These are phyloP conservation scores for Sphagnum contortum DNA, from an alignment of 225 moss, liverwort and hornwort genomes.

Conservation along the genomic window DNA sequence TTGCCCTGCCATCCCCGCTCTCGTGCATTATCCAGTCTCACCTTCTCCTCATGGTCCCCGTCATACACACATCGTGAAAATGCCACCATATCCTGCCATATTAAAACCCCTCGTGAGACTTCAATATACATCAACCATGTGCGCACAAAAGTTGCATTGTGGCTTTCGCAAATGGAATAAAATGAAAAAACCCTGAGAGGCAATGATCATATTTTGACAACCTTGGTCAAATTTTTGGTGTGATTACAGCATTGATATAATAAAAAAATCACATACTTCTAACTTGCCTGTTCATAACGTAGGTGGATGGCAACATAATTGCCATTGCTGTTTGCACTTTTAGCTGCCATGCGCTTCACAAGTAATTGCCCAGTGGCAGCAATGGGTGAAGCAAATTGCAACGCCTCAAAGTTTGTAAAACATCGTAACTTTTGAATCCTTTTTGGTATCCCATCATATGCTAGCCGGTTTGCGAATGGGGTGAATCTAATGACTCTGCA, in stretches of 20 bases:
- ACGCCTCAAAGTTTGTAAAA: conserved; percentile 82
- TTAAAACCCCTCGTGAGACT: background rate
- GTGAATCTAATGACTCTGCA: conserved; percentile 84
- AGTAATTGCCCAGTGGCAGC: conserved; percentile 43
- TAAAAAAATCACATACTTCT: no score
- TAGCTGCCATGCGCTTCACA: conserved; percentile 75
- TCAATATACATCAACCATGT: background rate
- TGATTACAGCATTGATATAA: no score
- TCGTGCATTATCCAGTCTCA: conserved; percentile 77
- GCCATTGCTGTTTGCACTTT: conserved; percentile 60
- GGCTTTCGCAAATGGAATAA: background rate
- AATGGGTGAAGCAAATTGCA: conserved; percentile 77
- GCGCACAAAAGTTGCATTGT: background rate
- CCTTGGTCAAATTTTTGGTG: no score
- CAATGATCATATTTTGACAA: no score
- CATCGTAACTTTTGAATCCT: conserved; percentile 74
- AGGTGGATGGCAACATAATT: conserved; percentile 95
- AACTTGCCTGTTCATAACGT: conserved; percentile 79
- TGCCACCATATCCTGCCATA: conserved; percentile 84
- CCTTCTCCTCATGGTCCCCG: conserved; percentile 67
- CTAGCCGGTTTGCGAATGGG: conserved; percentile 90
- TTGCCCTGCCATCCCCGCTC: conserved; percentile 92
- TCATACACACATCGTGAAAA: conserved; percentile 93
- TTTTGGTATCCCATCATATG: conserved; percentile 73
- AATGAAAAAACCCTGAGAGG: no score